A percentile compares a stretch with the other conserved stretches of the same genome.
Evolutionary conservation across 164 flowering plant species (phyloP).

Genomic region (Platanus orientalis): DNA sequence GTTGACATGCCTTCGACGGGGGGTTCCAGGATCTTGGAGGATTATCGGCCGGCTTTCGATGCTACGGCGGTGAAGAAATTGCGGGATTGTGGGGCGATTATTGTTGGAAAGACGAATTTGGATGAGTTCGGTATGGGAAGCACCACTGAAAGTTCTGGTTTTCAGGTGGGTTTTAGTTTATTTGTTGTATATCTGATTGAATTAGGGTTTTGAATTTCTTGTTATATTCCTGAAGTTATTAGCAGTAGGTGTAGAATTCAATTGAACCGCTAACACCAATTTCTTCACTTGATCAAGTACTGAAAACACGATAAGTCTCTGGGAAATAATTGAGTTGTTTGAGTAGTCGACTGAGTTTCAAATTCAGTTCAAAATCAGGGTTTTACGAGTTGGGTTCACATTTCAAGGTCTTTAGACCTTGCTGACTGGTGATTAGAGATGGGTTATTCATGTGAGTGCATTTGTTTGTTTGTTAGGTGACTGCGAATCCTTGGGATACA

Average conservation of each 20-base stretch:
- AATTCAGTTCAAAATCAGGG: background rate
- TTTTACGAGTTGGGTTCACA: background rate
- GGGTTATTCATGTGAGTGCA: slow-evolving; percentile 37
- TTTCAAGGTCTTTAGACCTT: background rate
- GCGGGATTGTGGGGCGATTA: slow-evolving; percentile 65
- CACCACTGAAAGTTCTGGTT: slow-evolving; percentile 82
- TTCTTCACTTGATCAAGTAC: background rate
- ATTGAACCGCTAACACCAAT: background rate
- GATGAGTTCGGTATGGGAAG: slow-evolving; percentile 99
- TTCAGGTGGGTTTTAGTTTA: slow-evolving; percentile 46
- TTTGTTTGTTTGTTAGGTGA: slow-evolving; percentile 63
- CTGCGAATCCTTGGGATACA: slow-evolving; percentile 92
- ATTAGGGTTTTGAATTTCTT: background rate
- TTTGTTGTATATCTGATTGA: slow-evolving; percentile 3
- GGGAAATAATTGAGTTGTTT: background rate
- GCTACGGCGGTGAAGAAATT: slow-evolving; percentile 79
- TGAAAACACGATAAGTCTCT: background rate
- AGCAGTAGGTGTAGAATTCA: background rate
- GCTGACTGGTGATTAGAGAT: slow-evolving; percentile 20
- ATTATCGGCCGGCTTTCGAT: slow-evolving; percentile 71
- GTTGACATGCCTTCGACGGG: slow-evolving; percentile 79
- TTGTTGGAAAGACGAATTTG: slow-evolving; percentile 92
- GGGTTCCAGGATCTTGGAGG: slow-evolving; percentile 67
- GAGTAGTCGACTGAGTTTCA: background rate
- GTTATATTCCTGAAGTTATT: background rate